phyloP scores from a whole-genome alignment of 805 yeast genomes.

The Kuraishia cidri region DNA sequence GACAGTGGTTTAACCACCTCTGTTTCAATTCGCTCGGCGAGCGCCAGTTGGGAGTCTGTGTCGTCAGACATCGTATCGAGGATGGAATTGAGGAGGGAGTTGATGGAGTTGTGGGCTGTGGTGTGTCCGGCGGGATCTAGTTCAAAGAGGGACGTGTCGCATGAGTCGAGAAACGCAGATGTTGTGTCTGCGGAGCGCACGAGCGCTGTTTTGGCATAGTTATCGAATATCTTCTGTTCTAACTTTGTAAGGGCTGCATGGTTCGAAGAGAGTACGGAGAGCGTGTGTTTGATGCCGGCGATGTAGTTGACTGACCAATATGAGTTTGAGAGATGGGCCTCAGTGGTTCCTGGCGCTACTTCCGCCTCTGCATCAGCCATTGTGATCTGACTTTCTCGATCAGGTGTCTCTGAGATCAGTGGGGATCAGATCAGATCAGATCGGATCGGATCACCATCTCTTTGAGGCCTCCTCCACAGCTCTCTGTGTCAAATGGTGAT shows the following conservation, averaged over 20 bases:
- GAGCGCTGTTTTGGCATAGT: neutral
- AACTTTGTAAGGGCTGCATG: neutral
- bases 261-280: conserved; percentile 4
- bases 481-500: too few relatives aligned
- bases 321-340: too few relatives aligned
- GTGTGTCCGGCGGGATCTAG: neutral
- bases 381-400: too few relatives aligned
- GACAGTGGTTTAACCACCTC: neutral
- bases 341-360: too few relatives aligned
- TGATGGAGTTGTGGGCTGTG: neutral
- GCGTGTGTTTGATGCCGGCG: conserved; percentile 5
- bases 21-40: neutral
- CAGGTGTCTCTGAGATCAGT: too few relatives aligned
- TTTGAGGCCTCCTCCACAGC: too few relatives aligned
- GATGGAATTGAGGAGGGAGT: too few relatives aligned
- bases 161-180: neutral
- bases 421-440: too few relatives aligned
- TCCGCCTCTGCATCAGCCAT: too few relatives aligned
- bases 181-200: too few relatives aligned
- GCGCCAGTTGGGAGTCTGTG: neutral
- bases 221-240: neutral
- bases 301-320: conserved; percentile 10
- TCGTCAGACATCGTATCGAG: too few relatives aligned
- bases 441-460: too few relatives aligned
- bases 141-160: neutral